These are phyloP conservation scores for Blastocystis sp. DNA, from an alignment of 352 stramenopile species.

Conservation along the genomic window DNA sequence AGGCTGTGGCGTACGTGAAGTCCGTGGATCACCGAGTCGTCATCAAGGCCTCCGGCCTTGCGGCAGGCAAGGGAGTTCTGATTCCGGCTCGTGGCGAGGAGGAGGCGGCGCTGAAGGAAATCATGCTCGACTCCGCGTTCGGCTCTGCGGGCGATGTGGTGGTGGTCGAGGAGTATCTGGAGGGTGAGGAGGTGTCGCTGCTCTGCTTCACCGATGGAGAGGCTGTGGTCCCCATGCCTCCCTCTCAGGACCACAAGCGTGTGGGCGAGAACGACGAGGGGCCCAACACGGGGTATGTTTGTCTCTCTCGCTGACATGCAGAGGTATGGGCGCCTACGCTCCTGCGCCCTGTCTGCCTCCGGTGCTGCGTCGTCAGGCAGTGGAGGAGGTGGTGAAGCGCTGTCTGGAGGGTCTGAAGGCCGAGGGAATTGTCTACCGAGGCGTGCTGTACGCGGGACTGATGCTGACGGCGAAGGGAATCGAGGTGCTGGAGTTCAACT, in stretches of 20 bases:
- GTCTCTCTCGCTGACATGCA: not conserved
- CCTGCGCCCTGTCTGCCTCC: slow-evolving; percentile 88
- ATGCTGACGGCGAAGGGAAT: slow-evolving; percentile 80
- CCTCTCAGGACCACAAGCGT: slow-evolving; percentile 97
- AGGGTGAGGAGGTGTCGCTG: slow-evolving; percentile 85
- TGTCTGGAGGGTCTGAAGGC: slow-evolving; percentile 80
- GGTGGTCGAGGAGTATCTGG: slow-evolving; percentile 96
- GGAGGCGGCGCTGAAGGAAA: slow-evolving; percentile 80
- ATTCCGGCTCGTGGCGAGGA: slow-evolving; percentile 86
- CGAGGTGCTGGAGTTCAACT: slow-evolving; percentile 98
- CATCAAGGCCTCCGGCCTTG: slow-evolving; percentile 97
- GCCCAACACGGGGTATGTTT: slow-evolving; percentile 85
- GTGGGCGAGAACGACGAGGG: slow-evolving; percentile 91
- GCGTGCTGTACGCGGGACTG: slow-evolving; percentile 95
- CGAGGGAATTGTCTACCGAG: slow-evolving; percentile 92
- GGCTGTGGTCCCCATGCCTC: slow-evolving; percentile 85
- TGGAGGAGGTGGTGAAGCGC: slow-evolving; percentile 67
- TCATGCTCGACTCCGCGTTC: slow-evolving; percentile 93
- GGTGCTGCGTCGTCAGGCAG: slow-evolving; percentile 81
- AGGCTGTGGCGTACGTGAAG: slow-evolving; percentile 82
- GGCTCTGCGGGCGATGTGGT: slow-evolving; percentile 83
- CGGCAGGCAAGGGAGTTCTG: slow-evolving; percentile 95
- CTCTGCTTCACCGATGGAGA: slow-evolving; percentile 94
- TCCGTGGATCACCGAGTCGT: slow-evolving; percentile 87
- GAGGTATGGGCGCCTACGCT: slow-evolving; percentile 94